Evolutionary conservation across 176 grass and related monocot species (phyloP), one percentile per base, ranked within the genome.

Genomic region (Bonia amplexicaulis): DNA sequence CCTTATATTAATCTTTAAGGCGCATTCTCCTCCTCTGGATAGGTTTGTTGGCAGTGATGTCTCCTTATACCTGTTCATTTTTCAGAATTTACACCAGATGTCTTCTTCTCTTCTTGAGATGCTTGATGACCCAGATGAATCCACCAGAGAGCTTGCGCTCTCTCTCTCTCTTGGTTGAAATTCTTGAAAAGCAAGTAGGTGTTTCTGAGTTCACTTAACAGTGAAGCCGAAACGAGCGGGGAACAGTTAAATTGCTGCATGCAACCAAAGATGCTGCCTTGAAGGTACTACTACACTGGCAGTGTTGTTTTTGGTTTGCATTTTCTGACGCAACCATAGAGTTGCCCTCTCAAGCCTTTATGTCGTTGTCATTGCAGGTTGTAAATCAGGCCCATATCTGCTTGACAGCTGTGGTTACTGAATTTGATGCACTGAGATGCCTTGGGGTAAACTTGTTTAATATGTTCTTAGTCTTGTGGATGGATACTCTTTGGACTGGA

Each of bases 301-400:
- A 6, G 17, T 41, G 6, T 12, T 74, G 41, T 23, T 79, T 84
- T n/a, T 4, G 39, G 51, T 68, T 74, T 51, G n/a, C 59, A 73
- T 33, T 86, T 66, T 6, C 23, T 80, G 63, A 71, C 52, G 61
- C 57, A 81, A 52, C 51, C 49, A 80, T 74, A 84, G 63, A 80
- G 29, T 66, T 73, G 33, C 22, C 13, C 27, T 66, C 80, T 80
- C 29, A 79, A 8, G 16, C 75, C 71, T 87, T 79, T 25, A 53
- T 78, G 17, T 35, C 81, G 58, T 71, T 88, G 5, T 69, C 71
- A 67, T 80, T 97, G 40, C 92, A 98, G 96, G 89, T 95, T 84
- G 92, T 91, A 76, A 92, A 92, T 84, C 83, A 95, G 87, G 96
- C 96, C n/a, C 90, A 95, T 65, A 88, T 85, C 40, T 98, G 91